Percentiles rank a stretch among this genome's conserved stretches.
These are phyloP conservation scores for Acidiella bohemica DNA, from an alignment of 495 filamentous ascomycete species.

Conservation along the genomic window DNA sequence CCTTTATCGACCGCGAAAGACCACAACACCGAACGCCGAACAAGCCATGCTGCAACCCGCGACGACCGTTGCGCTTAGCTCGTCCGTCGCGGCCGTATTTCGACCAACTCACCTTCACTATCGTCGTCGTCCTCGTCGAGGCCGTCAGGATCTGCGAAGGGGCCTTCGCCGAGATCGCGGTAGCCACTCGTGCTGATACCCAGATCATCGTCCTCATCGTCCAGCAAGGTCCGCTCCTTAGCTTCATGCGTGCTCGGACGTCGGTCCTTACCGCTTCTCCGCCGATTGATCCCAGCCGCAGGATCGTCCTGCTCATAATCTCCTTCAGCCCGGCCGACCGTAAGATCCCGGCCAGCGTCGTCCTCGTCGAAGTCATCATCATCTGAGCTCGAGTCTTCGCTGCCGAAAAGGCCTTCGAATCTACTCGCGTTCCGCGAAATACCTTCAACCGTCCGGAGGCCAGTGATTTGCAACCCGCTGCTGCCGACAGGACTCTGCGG, in stretches of 20 bases:
- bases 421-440: constrained; percentile 3
- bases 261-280: background rate
- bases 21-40: background rate
- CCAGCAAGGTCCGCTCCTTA: background rate
- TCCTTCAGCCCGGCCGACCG: background rate
- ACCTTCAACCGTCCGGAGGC: constrained; percentile 10
- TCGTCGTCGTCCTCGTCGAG: constrained; percentile 1
- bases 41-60: background rate
- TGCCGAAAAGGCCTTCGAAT: constrained; percentile 12
- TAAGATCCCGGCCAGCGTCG: constrained; percentile 8
- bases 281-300: background rate
- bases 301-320: constrained; percentile 5
- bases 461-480: constrained; percentile 10
- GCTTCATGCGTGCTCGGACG: background rate
- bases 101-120: constrained; percentile 10
- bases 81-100: constrained; percentile 10
- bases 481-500: background rate
- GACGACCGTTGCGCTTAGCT: background rate
- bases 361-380: constrained; percentile 12
- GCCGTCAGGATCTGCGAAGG: constrained; percentile 7
- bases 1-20: background rate
- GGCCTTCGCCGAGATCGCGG: constrained; percentile 2
- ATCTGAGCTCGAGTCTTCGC: constrained; percentile 9
- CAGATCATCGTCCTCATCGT: background rate
- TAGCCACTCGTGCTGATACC: background rate